Conservation (phyloP, 2,329 filamentous ascomycete species). For the Fusarium buxicola region DNA sequence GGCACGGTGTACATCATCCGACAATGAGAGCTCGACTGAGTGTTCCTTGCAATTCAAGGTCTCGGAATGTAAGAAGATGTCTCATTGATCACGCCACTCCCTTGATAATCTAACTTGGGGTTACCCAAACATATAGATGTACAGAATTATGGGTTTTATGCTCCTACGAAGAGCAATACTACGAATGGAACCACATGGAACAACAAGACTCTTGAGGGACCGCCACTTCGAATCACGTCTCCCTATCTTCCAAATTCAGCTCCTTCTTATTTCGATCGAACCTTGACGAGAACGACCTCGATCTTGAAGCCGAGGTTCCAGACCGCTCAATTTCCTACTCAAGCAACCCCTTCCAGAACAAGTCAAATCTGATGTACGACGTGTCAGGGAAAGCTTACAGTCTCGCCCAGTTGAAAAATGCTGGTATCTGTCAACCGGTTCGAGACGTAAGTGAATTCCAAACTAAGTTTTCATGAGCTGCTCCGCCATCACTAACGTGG, state of each 20-base stretch:
- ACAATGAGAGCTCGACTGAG: no score
- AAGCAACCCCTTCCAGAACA: not conserved
- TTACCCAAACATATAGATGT: not conserved
- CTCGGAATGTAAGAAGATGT: not conserved
- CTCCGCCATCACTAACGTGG: no score
- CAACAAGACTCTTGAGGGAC: not conserved
- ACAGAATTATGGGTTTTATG: not conserved
- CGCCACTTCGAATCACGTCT: constrained; percentile 8
- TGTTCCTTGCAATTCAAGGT: constrained; percentile 1
- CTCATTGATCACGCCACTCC: no score
- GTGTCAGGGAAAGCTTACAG: not conserved
- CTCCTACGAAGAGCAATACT: rapidly evolving
- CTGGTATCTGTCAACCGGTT: constrained; percentile 15
- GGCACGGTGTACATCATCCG: no score
- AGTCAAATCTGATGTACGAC: not conserved
- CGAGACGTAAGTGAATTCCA: not conserved
- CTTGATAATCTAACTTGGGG: no score
- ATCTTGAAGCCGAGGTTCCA: no score
- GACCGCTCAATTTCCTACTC: no score
- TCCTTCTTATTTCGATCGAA: no score
- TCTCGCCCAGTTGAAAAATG: not conserved
- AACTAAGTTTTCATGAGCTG: no score
- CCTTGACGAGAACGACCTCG: no score
- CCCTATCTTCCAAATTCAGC: not conserved
- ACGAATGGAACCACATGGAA: not conserved